Evolutionary conservation across 441 rosid species (phyloP), one percentile per base, ranked within the genome.

Genomic region (Mallotus japonicus): DNA sequence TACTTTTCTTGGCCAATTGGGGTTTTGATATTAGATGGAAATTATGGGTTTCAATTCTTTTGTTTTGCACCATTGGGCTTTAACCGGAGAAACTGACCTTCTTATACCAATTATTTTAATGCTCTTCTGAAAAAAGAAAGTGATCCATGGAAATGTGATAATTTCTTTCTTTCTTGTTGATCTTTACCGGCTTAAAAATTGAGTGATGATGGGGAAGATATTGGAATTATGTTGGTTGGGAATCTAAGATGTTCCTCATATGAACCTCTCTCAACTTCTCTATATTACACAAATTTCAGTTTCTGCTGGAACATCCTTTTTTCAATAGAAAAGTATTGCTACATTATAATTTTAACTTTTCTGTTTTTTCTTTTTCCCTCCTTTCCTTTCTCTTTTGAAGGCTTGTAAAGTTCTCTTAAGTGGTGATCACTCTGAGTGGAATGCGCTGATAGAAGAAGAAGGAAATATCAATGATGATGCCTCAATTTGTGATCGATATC

Each of bases 341-440:
- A 55, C 37, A 63, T 76, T 78, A 74, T 72, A 62, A 69, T 17
- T 65, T 49, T 6, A 65, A 60, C 72, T 32, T 64, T 51, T 55
- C 69, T 9, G 20, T 28, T 54, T 54, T 54, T 17, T n/a, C 20
- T 17, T 63, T 74, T 73, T 32, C 15, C 19, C 55, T 2, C 56
- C 46, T 17, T 63, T 4, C 56, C 46, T 17, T 3, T 40, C 69
- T 14, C 60, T 40, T 62, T 73, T 82, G 80, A 80, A 95, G 99
- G 98, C 93, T 75, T 85, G 89, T 83, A 87, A 73, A 78, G 81
- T 87, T 82, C 92, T 91, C 74, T 84, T 83, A 81, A 82, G 81
- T 68, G 88, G 85, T 62, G 90, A 89, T 80, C 83, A 80, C 34
- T 77, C 80, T 46, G 90, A 80, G 74, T 83, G 86, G 80, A 83